phyloP scores from a whole-genome alignment of 495 filamentous ascomycete species.

The Xylaria scruposa region DNA sequence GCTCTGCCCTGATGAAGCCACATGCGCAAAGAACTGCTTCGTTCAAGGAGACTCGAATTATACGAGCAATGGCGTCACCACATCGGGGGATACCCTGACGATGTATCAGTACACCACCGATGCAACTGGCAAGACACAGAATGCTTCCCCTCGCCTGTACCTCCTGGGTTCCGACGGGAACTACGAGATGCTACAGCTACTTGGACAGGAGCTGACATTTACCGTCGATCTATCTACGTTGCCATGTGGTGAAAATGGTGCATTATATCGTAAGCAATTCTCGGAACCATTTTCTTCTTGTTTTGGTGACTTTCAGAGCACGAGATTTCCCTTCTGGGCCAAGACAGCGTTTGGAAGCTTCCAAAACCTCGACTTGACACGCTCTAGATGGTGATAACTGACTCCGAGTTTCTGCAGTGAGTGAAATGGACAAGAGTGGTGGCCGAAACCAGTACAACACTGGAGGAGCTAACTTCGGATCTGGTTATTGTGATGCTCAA shows the following conservation, averaged over 20 bases:
- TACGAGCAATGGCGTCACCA: slow-evolving; percentile 62
- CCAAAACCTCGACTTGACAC: no score
- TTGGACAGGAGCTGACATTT: slow-evolving; percentile 71
- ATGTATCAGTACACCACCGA: slow-evolving; percentile 62
- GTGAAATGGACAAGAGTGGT: slow-evolving; percentile 69
- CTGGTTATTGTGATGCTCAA: slow-evolving; percentile 79
- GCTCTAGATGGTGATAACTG: no score
- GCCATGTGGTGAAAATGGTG: slow-evolving; percentile 75
- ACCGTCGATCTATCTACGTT: slow-evolving; percentile 70
- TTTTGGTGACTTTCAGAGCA: no score
- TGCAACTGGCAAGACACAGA: slow-evolving; percentile 42
- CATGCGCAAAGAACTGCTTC: slow-evolving; percentile 62
- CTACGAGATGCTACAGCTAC: slow-evolving; percentile 66
- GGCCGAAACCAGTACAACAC: slow-evolving; percentile 64
- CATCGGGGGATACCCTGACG: slow-evolving; percentile 59
- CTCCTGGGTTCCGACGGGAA: slow-evolving; percentile 56
- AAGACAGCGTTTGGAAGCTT: no score
- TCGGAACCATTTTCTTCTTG: no score
- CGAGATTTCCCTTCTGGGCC: no score
- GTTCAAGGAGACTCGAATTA: slow-evolving; percentile 69
- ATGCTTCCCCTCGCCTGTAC: slow-evolving; percentile 68
- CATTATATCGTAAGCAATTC: no score
- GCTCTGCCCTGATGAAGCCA: slow-evolving; percentile 59
- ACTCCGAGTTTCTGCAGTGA: no score
- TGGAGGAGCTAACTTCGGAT: slow-evolving; percentile 75